phyloP scores from a whole-genome alignment of 129 eudicot species.

The Escallonia herrerae region DNA sequence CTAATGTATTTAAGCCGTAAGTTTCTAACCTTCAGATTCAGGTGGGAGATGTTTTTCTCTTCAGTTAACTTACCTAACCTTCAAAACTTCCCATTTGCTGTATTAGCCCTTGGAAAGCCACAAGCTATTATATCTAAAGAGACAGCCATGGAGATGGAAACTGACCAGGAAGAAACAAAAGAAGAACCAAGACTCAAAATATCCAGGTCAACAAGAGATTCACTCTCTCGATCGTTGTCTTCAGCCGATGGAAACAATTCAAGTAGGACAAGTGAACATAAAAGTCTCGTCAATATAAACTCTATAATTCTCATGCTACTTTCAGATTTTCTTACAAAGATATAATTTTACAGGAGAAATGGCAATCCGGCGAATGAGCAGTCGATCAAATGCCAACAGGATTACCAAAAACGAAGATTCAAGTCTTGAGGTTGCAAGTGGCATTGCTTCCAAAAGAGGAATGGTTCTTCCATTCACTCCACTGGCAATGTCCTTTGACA shows the following conservation, averaged over 20 bases:
- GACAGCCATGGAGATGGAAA: conserved; percentile 67
- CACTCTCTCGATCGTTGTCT: conserved; percentile 39
- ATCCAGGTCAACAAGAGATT: conserved; percentile 38
- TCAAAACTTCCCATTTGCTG: background rate
- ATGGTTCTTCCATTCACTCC: conserved; percentile 92
- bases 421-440: conserved; percentile 40
- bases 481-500: conserved; percentile 77
- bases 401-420: conserved; percentile 39
- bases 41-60: background rate
- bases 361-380: conserved; percentile 60
- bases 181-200: conserved; percentile 51
- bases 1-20: conserved; percentile 84
- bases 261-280: conserved; percentile 24
- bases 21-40: conserved; percentile 12
- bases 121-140: conserved; percentile 93
- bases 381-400: conserved; percentile 33
- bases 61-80: background rate
- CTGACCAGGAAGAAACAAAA: conserved; percentile 39
- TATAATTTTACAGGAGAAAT: conserved; percentile 50
- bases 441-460: conserved; percentile 75
- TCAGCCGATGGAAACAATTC: conserved; percentile 71
- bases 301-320: background rate
- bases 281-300: background rate
- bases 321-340: background rate
- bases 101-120: conserved; percentile 70